These are phyloP conservation scores for Macadamia tetraphylla DNA, from an alignment of 164 flowering plant genomes.

Conservation along the genomic window DNA sequence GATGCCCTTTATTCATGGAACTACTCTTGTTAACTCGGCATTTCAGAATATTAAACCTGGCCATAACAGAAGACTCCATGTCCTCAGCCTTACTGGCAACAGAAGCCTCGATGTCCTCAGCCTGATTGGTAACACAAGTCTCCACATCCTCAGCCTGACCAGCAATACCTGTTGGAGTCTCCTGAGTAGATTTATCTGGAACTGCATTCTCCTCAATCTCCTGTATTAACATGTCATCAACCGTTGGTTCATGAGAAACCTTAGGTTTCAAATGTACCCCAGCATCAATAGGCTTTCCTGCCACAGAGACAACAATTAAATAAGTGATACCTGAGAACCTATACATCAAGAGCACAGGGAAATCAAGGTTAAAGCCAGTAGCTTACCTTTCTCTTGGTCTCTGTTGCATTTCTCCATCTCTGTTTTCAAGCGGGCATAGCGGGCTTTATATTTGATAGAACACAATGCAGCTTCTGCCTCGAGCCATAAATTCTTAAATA, in stretches of 20 bases:
- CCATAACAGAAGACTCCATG: constrained; percentile 39
- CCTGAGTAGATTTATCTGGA: background rate
- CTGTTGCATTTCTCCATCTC: constrained; percentile 33
- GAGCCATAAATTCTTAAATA: constrained; percentile 82
- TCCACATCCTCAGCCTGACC: constrained; percentile 17
- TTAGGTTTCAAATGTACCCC: constrained; percentile 12
- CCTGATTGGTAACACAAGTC: constrained; percentile 18
- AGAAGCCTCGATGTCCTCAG: background rate
- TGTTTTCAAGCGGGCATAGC: constrained; percentile 41
- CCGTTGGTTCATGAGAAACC: constrained; percentile 5
- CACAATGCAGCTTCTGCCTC: constrained; percentile 90
- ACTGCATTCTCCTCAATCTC: constrained; percentile 6
- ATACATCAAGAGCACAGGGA: background rate
- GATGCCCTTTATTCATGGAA: constrained; percentile 14
- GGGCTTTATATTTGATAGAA: constrained; percentile 50
- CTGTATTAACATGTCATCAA: constrained; percentile 3
- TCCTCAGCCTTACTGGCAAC: constrained; percentile 14
- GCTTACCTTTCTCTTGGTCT: constrained; percentile 16
- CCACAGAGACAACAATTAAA: background rate
- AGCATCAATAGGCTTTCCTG: constrained; percentile 12
- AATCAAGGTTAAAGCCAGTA: background rate
- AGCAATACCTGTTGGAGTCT: background rate
- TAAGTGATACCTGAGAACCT: background rate
- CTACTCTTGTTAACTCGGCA: constrained; percentile 25
- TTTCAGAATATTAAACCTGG: constrained; percentile 37